Percentiles rank a stretch among this genome's conserved stretches.
phyloP scores from a whole-genome alignment of 306 rosid species.

The Gillenia trifoliata region DNA sequence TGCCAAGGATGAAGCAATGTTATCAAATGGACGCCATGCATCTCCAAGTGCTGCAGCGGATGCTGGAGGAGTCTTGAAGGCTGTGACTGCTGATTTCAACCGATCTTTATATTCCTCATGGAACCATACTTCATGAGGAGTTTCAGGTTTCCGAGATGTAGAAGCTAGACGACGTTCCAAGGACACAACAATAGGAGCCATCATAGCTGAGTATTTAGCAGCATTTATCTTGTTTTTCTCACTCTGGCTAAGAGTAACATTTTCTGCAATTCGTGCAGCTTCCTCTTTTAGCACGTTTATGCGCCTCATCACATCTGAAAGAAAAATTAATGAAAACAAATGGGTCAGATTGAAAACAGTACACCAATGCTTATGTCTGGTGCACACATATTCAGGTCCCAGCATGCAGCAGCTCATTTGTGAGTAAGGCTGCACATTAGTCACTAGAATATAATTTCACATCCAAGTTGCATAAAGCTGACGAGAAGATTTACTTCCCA shows the following conservation, averaged over 20 bases:
- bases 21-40: slow-evolving; percentile 88
- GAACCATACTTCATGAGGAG: slow-evolving; percentile 96
- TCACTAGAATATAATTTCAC: background rate
- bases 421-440: background rate
- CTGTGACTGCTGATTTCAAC: slow-evolving; percentile 64
- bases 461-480: background rate
- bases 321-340: slow-evolving; percentile 21
- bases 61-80: slow-evolving; percentile 74
- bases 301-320: slow-evolving; percentile 93
- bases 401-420: background rate
- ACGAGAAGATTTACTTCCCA: background rate
- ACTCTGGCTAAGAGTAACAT: slow-evolving; percentile 79
- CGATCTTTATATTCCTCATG: slow-evolving; percentile 75
- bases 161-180: slow-evolving; percentile 94
- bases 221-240: slow-evolving; percentile 92
- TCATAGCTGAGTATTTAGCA: slow-evolving; percentile 96
- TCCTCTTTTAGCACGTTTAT: slow-evolving; percentile 87
- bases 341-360: background rate
- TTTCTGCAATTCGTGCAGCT: slow-evolving; percentile 90
- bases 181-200: slow-evolving; percentile 98
- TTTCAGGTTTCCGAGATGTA: slow-evolving; percentile 90
- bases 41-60: slow-evolving; percentile 78
- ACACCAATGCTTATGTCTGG: background rate
- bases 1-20: slow-evolving; percentile 84
- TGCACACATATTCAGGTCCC: background rate